Base-by-base conservation (phyloP, 192 early-diverging fungal species). In the Fimicolochytrium jonesii region DNA sequence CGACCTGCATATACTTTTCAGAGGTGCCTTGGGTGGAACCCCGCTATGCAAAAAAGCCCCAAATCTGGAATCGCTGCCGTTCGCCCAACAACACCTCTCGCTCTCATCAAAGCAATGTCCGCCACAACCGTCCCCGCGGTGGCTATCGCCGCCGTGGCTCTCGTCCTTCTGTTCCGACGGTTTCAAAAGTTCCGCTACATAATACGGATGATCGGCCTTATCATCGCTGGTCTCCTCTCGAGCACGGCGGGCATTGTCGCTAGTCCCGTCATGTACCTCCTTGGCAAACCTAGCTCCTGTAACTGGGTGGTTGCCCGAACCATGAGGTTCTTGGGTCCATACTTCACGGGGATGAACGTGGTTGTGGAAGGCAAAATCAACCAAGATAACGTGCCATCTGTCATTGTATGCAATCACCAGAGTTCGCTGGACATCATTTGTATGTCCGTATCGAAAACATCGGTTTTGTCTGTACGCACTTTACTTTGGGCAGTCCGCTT, bases 381-480 rank as follows among this genome's bases (percentile, higher is more conserved):
- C n/a, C n/a, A n/a, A n/a, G n/a, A n/a, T n/a, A 7, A 29, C 29
- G 10, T 64, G 34, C 69, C 72, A n/a, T 29, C 45, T 6, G 63
- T 74, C 32, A 67, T 58, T 18, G 56, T 70, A 30, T 56, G 56
- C 35, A 95, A 95, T 70, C 93, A 95, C 68, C 93, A 95, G 62
- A 85, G 81, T 48, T 78, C 83, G 31, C 66, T 93, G 61, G 93
- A 95, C 71, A 67, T 89, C 25, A 29, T 71, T 6, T 25, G 59
- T n/a, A 64, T 77, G 75, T 77, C 17, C 15, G 20, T 48, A 10
- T 6, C 11, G 37, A 17, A 39, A 39, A n/a, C n/a, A n/a, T n/a
- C n/a, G n/a, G n/a, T n/a, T n/a, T n/a, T n/a, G n/a, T n/a, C n/a
- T n/a, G n/a, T n/a, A n/a, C n/a, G n/a, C n/a, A n/a, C n/a, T n/a